Percentiles rank a stretch among this genome's conserved stretches.
These are phyloP conservation scores for Chaetomidium leptoderma DNA, from an alignment of 495 filamentous ascomycete species.

Conservation along the genomic window DNA sequence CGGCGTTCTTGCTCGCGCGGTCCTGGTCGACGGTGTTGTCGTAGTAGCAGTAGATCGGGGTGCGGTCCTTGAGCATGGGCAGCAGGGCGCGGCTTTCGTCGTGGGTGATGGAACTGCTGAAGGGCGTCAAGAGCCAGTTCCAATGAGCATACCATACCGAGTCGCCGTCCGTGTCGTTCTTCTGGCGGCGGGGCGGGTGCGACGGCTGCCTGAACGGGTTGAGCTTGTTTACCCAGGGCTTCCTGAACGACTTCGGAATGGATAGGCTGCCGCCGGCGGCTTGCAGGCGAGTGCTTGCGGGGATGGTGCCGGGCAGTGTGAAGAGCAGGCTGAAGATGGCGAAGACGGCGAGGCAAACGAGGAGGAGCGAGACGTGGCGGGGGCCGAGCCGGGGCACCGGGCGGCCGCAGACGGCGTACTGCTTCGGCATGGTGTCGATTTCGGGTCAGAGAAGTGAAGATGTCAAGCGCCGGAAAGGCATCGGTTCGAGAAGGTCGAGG, in stretches of 20 bases:
- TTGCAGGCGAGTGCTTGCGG: conserved; percentile 34
- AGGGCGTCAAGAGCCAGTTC: conserved; percentile 79
- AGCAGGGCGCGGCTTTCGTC: conserved; percentile 86
- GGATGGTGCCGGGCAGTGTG: conserved; percentile 43
- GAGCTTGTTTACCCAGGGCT: conserved; percentile 40
- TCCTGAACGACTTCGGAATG: conserved; percentile 43
- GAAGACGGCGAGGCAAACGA: conserved; percentile 41
- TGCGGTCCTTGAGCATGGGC: conserved; percentile 66
- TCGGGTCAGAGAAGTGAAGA: background rate
- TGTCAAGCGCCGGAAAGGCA: background rate
- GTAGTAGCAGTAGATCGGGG: conserved; percentile 90
- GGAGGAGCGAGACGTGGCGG: conserved; percentile 44
- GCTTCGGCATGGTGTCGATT: conserved; percentile 47
- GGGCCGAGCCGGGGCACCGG: conserved; percentile 42
- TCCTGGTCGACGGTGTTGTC: conserved; percentile 63
- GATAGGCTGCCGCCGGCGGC: conserved; percentile 41
- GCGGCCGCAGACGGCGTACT: conserved; percentile 44
- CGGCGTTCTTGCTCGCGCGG: conserved; percentile 57
- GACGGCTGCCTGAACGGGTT: conserved; percentile 62
- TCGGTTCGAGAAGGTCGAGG: background rate
- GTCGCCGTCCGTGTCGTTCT: conserved; percentile 72
- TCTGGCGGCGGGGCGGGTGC: conserved; percentile 70
- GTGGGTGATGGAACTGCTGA: conserved; percentile 77
- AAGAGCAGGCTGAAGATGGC: conserved; percentile 47
- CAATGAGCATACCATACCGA: conserved; percentile 82